Evolutionary conservation across 129 eudicot genomes (phyloP), one percentile per base, ranked within the genome.

Genomic region (Lactuca sativa): DNA sequence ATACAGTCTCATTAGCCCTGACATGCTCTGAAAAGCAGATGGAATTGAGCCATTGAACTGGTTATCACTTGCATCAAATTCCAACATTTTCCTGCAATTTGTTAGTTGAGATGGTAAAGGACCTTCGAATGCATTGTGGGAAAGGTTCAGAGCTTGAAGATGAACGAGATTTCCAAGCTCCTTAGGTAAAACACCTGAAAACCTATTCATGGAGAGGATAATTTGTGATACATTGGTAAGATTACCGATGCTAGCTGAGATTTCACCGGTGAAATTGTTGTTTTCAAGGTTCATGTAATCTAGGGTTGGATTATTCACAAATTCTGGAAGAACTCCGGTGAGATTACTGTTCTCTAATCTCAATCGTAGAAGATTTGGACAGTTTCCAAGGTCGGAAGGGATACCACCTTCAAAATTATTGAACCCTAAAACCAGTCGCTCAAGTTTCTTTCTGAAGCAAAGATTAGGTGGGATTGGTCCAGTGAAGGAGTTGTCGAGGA

Each of bases 391-490:
- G 62, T 81, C 76, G 66, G 86, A 60, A 67, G 97, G 91, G 62
- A 92, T 70, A 14, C 75, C 33, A 64, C 97, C 97, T 71, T 70
- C 71, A 48, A 92, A 79, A 69, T 66, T 62, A 65, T 92, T 92
- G 8, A 40, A 60, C 48, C 92, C 95, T 76, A 92, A 11, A 57
- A 67, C 32, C 40, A 92, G 86, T 74, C 25, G 80, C 78, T 43
- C 60, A 30, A 92, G 73, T 18, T 81, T 73, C 75, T 86, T 84
- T 17, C 81, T 43, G 14, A 64, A 84, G 79, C 98, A 92, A 56
- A 92, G 85, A 71, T 84, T 70, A 33, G 95, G 95, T 5, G 98
- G 98, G 67, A 92, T 83, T 33, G 76, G 80, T 8, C 98, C 98
- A 0, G 78, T 72, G 79, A 92, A 92, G 33, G 70, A 69, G 78